phyloP scores from a whole-genome alignment of 1,139 yeast genomes.

The Cylindricascospora bacillispora region DNA sequence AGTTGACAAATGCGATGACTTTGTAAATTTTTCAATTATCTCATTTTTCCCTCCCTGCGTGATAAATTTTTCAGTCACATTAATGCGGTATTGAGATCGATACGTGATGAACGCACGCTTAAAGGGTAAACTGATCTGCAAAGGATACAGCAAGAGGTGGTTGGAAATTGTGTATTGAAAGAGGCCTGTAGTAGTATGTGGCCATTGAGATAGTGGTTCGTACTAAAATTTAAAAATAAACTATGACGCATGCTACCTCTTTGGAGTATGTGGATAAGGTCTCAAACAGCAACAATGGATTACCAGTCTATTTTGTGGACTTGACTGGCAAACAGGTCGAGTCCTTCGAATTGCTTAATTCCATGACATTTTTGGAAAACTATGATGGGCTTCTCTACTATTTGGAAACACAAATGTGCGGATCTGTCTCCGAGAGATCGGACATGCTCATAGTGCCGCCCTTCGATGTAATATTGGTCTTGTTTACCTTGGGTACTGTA shows the following conservation, averaged over 20 bases:
- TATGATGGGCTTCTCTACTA: constrained; percentile 17
- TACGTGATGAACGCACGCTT: no score
- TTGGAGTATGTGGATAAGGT: constrained; percentile 1
- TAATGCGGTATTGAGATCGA: no score
- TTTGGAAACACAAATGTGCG: constrained; percentile 13
- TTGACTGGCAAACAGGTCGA: constrained; percentile 12
- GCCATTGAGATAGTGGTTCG: no score
- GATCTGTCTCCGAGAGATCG: constrained; percentile 1
- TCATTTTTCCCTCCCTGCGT: no score
- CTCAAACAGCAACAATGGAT: not conserved
- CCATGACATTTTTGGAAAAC: constrained; percentile 18
- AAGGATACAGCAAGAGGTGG: no score
- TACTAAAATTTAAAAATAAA: no score
- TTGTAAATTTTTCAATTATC: no score
- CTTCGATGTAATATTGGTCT: constrained; percentile 17
- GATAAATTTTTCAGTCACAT: no score
- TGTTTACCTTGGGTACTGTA: constrained; percentile 18
- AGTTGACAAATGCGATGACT: no score
- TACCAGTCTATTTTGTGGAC: constrained; percentile 18
- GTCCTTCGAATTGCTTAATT: constrained; percentile 19
- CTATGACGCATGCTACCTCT: not conserved
- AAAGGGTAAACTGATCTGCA: no score
- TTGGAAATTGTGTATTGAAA: no score
- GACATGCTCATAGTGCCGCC: constrained; percentile 14
- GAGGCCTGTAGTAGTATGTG: no score